Evolutionary conservation across 192 early-diverging fungal species (phyloP), one percentile per base, ranked within the genome.

Genomic region (Linnemannia schmuckeri): DNA sequence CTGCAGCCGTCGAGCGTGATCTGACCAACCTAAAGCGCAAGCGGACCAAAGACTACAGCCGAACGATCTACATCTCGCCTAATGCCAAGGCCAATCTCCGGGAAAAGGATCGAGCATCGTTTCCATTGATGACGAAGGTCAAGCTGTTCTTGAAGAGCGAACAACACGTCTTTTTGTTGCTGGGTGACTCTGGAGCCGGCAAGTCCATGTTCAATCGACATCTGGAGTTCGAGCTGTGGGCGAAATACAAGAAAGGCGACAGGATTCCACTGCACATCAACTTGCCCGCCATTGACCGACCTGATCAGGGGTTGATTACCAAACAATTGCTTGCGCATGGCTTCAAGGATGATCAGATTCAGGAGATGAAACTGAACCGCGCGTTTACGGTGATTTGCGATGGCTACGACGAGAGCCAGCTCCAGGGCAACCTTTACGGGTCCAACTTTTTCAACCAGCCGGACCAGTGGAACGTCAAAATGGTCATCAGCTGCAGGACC

Each of bases 401-500:
- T 18, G 55, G 55, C n/a, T 57, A 57, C 24, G 55, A 57, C n/a
- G 55, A 57, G n/a, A 27, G 55, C 55, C 55, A 57, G 24, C 55
- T 57, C 9, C 24, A 10, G n/a, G n/a, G 8, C 24, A 57, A 57
- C 55, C n/a, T 57, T 24, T 57, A 57, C 55, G 9, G 9, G 7
- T 57, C n/a, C 55, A 57, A 57, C 55, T 5, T 2, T 4, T 57
- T 57, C n/a, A 57, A 57, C n/a, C 55, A 10, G 1, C n/a, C 55
- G 24, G 4, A 6, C 9, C 22, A 57, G 9, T 57, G 55, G 55
- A 27, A 57, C 7, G 69, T 70, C 69, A 30, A 40, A 35, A 70
- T 70, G 69, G 18, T 70, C 35, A 40, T 70, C 37, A 70, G 69
- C 6, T 70, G 69, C 18, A 70, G 69, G 20, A 70, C 37, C 69